Evolutionary conservation across 2,329 filamentous ascomycete genomes (phyloP).

Genomic region (Fusarium multiceps): DNA sequence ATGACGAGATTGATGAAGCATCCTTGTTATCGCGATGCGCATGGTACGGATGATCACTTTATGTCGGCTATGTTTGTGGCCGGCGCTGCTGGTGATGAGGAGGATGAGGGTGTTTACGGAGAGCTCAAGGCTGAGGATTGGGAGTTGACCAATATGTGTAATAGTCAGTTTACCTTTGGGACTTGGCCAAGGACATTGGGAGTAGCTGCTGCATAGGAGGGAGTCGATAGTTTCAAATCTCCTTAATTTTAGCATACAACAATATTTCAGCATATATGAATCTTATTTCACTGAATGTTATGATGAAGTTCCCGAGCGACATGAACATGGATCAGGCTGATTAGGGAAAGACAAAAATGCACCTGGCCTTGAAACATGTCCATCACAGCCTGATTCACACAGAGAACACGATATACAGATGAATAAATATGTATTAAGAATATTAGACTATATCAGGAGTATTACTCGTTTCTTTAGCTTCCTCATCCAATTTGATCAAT

Average conservation of each 20-base stretch:
- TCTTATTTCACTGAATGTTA: no score
- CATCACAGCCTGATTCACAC: no score
- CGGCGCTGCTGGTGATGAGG: slow-evolving; percentile 62
- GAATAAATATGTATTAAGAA: slow-evolving; percentile 2
- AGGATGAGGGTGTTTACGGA: slow-evolving; percentile 57
- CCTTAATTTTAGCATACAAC: no score
- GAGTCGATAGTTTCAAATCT: not conserved
- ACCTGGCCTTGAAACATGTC: no score
- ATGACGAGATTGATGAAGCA: slow-evolving; percentile 75
- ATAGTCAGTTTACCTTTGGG: slow-evolving; percentile 68
- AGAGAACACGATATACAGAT: not conserved
- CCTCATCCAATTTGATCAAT: not conserved
- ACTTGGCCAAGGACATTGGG: slow-evolving; percentile 27
- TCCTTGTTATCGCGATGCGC: slow-evolving; percentile 72
- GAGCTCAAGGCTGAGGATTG: slow-evolving; percentile 69
- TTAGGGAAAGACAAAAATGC: no score
- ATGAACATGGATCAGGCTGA: rapidly evolving
- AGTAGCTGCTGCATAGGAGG: not conserved
- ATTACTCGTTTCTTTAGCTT: no score
- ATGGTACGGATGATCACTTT: slow-evolving; percentile 77
- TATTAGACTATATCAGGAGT: not conserved
- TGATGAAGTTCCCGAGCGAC: no score
- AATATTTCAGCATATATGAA: no score
- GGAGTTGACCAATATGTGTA: slow-evolving; percentile 74
- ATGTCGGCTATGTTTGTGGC: slow-evolving; percentile 74